Evolutionary conservation across 495 filamentous ascomycete genomes (phyloP).

Genomic region (Lasiosphaeria ovina): DNA sequence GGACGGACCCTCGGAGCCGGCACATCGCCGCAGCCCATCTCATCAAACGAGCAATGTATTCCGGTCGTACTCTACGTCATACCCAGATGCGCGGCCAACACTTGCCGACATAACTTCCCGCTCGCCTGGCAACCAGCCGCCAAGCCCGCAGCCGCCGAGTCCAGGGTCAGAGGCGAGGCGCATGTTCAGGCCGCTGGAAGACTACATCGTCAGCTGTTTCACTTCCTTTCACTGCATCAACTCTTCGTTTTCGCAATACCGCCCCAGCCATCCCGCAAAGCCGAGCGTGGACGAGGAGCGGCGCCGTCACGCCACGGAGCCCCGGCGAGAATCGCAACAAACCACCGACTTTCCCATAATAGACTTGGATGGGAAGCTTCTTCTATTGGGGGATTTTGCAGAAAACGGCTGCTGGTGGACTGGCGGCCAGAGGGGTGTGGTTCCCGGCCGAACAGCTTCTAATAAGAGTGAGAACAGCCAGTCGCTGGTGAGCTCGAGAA

Average conservation of each 20-base stretch:
- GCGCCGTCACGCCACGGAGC: conserved; percentile 20
- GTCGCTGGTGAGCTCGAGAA: conserved; percentile 56
- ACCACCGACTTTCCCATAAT: conserved; percentile 35
- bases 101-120: conserved; percentile 7
- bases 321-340: conserved; percentile 26
- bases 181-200: conserved; percentile 72
- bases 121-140: conserved; percentile 10
- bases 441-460: conserved; percentile 33
- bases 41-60: conserved; percentile 24
- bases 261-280: conserved; percentile 29
- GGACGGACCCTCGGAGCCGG: conserved; percentile 7
- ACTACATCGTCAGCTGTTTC: conserved; percentile 69
- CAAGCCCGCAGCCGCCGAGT: conserved; percentile 18
- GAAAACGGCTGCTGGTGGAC: conserved; percentile 89
- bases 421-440: conserved; percentile 49
- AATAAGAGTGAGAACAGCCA: conserved; percentile 34
- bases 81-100: conserved; percentile 33
- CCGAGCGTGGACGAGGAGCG: conserved; percentile 13
- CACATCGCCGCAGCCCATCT: conserved; percentile 31
- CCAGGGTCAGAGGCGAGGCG: conserved; percentile 33
- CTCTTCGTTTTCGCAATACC: conserved; percentile 58
- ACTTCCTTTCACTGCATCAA: conserved; percentile 71
- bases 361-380: conserved; percentile 69
- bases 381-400: conserved; percentile 74
- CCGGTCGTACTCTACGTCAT: conserved; percentile 41